Conservation (phyloP, 2,329 filamentous ascomycete genomes). For the Lasiodiplodia citricola region DNA sequence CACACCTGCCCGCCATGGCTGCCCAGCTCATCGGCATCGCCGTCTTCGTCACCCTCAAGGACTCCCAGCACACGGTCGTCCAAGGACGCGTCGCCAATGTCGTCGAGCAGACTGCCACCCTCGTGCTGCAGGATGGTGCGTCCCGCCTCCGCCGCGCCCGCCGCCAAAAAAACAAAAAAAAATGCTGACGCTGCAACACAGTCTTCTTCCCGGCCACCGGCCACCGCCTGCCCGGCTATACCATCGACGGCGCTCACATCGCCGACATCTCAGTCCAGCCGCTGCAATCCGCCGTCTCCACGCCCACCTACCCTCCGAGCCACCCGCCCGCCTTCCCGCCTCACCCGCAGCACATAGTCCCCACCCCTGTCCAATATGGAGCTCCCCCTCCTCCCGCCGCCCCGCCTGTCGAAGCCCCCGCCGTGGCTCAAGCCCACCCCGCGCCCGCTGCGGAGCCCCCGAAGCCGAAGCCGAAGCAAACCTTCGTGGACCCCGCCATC, state of each 20-base stretch:
- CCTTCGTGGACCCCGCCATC: slow-evolving; percentile 82
- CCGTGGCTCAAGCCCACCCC: not conserved
- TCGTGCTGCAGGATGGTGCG: slow-evolving; percentile 74
- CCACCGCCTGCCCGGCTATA: slow-evolving; percentile 58
- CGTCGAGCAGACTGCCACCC: slow-evolving; percentile 63
- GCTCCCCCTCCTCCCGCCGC: slow-evolving; percentile 24
- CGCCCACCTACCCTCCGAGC: slow-evolving; percentile 22
- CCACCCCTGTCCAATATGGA: slow-evolving; percentile 34
- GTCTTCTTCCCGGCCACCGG: slow-evolving; percentile 62
- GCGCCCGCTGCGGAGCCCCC: slow-evolving; percentile 26
- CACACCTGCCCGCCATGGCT: slow-evolving; percentile 57
- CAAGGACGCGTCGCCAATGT: slow-evolving; percentile 75
- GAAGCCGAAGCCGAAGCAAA: slow-evolving; percentile 44
- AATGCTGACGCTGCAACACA: slow-evolving; percentile 30
- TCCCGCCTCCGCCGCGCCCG: not conserved
- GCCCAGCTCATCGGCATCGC: slow-evolving; percentile 73
- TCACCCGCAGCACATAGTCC: slow-evolving; percentile 18
- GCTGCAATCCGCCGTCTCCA: slow-evolving; percentile 33
- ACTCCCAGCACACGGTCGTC: slow-evolving; percentile 67
- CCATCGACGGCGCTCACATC: slow-evolving; percentile 63
- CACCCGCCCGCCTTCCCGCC: slow-evolving; percentile 26
- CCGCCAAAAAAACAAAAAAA: no score
- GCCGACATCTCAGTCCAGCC: slow-evolving; percentile 62
- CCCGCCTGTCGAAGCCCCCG: slow-evolving; percentile 34
- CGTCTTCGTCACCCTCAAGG: slow-evolving; percentile 73